These are phyloP conservation scores for Chrysanthemum seticuspe DNA, from an alignment of 129 eudicot species.

Conservation along the genomic window DNA sequence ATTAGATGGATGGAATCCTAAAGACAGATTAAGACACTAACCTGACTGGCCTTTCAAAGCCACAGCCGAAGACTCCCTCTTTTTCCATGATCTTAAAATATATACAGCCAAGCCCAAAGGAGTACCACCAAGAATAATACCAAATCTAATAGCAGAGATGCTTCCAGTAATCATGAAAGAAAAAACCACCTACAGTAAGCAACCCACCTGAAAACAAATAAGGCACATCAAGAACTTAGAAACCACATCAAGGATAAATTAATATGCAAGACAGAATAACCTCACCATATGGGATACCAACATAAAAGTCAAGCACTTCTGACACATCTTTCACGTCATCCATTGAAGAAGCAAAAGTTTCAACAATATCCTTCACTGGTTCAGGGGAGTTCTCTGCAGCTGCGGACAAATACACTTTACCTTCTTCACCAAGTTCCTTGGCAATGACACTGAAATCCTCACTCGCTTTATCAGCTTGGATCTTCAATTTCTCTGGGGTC, in stretches of 20 bases:
- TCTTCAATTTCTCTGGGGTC: constrained; percentile 71
- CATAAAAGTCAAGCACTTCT: constrained; percentile 68
- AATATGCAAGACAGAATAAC: neutral
- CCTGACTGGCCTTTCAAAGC: constrained; percentile 93
- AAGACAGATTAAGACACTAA: constrained; percentile 27
- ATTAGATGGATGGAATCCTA: neutral
- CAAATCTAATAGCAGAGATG: constrained; percentile 81
- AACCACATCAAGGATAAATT: constrained; percentile 12
- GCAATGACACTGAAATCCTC: constrained; percentile 64
- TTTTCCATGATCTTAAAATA: constrained; percentile 90
- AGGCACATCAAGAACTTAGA: neutral
- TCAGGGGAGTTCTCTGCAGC: constrained; percentile 91
- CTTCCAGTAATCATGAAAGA: constrained; percentile 93
- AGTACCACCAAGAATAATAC: constrained; percentile 89
- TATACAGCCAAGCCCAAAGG: constrained; percentile 77
- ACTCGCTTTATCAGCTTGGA: constrained; percentile 89
- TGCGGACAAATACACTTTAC: constrained; percentile 67
- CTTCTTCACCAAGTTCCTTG: constrained; percentile 72
- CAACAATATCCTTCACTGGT: constrained; percentile 87
- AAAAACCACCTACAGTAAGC: constrained; percentile 78
- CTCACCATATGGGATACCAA: constrained; percentile 98
- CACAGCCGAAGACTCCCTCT: constrained; percentile 52
- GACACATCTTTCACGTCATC: constrained; percentile 71
- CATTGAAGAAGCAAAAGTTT: constrained; percentile 73
- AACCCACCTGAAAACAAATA: constrained; percentile 56